phyloP scores from a whole-genome alignment of 257 asterid species.

The Datura wrightii region DNA sequence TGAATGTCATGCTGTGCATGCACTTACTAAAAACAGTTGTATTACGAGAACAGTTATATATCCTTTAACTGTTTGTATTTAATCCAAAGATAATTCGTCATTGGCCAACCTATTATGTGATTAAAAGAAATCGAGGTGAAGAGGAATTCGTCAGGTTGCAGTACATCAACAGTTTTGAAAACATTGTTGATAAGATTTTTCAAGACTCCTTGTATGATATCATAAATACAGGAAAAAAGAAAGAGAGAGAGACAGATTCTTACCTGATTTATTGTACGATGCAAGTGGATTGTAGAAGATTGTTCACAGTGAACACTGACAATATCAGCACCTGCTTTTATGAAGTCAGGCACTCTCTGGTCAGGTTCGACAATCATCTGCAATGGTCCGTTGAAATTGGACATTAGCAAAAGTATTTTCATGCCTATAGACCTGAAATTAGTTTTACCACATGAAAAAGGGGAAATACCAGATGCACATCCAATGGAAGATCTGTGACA shows the following conservation, averaged over 20 bases:
- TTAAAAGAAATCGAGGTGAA: too few relatives aligned
- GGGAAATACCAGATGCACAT: slow-evolving; percentile 89
- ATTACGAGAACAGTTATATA: not conserved
- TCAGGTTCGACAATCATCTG: slow-evolving; percentile 99
- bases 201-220: not conserved
- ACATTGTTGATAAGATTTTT: not conserved
- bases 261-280: slow-evolving; percentile 90
- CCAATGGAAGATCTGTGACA: slow-evolving; percentile 94
- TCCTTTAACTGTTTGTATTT: not conserved
- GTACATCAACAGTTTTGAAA: not conserved
- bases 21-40: not conserved
- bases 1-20: not conserved
- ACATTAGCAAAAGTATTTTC: slow-evolving; percentile 39
- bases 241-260: slow-evolving; percentile 33
- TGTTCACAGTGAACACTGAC: slow-evolving; percentile 97
- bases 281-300: slow-evolving; percentile 97
- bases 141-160: slow-evolving; percentile 1
- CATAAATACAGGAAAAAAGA: slow-evolving; percentile 9
- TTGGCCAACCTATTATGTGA: not conserved
- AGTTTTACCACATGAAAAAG: slow-evolving; percentile 30
- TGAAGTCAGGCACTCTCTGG: slow-evolving; percentile 95
- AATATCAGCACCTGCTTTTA: slow-evolving; percentile 99
- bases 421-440: slow-evolving; percentile 31
- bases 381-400: slow-evolving; percentile 38
- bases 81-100: not conserved